Conservation (phyloP, 768 basidiomycete genomes). For the Vararia minispora region DNA sequence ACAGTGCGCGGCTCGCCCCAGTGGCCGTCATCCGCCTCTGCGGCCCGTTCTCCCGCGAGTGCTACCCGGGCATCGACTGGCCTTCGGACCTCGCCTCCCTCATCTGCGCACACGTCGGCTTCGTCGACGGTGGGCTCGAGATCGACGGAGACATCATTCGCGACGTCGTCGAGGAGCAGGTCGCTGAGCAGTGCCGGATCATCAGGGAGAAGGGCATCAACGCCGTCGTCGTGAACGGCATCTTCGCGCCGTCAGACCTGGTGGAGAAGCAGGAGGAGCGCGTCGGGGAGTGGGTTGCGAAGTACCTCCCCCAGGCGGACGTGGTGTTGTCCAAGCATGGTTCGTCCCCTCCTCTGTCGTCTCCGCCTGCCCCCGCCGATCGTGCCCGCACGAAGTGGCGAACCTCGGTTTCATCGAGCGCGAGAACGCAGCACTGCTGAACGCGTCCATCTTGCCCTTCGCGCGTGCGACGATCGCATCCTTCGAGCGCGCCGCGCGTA, state of each 20-base stretch:
- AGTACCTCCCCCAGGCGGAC: too few relatives aligned
- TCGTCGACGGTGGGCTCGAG: constrained; percentile 30
- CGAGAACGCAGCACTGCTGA: constrained; percentile 59
- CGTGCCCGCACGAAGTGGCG: constrained; percentile 48
- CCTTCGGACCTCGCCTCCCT: constrained; percentile 24
- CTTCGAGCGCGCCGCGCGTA: constrained; percentile 42
- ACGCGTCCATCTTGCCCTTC: constrained; percentile 50
- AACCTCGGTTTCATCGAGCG: constrained; percentile 50
- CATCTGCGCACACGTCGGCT: constrained; percentile 25
- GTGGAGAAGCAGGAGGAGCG: constrained; percentile 34
- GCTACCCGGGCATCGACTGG: constrained; percentile 46
- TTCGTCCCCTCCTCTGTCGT: too few relatives aligned
- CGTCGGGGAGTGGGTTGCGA: too few relatives aligned
- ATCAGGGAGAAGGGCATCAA: constrained; percentile 23
- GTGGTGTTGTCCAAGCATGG: too few relatives aligned
- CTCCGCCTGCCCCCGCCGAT: too few relatives aligned
- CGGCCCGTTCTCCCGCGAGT: constrained; percentile 45
- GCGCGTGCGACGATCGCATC: constrained; percentile 43
- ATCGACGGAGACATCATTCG: constrained; percentile 37
- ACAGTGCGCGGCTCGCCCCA: constrained; percentile 37
- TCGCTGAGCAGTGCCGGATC: constrained; percentile 29
- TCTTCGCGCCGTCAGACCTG: constrained; percentile 38
- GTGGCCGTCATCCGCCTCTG: constrained; percentile 58
- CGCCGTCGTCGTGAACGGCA: constrained; percentile 33
- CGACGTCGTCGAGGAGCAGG: constrained; percentile 30